Evolutionary conservation across 2,329 filamentous ascomycete genomes (phyloP).

Genomic region (Verticillium dahliae): DNA sequence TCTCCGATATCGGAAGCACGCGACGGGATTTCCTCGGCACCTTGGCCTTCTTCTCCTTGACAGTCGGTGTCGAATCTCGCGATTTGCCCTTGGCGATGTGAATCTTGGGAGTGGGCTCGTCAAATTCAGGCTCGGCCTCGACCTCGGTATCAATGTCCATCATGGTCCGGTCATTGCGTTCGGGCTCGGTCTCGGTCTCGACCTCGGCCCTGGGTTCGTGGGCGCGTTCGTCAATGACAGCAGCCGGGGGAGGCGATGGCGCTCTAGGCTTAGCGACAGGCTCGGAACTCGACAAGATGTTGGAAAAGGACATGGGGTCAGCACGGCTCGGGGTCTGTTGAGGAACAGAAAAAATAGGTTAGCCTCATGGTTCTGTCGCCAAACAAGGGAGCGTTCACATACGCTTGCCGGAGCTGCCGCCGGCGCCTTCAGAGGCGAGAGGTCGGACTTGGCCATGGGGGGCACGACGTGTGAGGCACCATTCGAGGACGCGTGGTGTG

Average conservation of each 20-base stretch:
- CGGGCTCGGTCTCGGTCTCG: constrained; percentile 14
- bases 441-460: constrained; percentile 29
- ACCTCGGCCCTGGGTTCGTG: constrained; percentile 11
- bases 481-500: constrained; percentile 30
- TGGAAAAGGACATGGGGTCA: constrained; percentile 93
- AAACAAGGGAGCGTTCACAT: constrained; percentile 12
- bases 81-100: constrained; percentile 5
- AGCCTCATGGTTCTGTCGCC: not conserved
- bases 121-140: constrained; percentile 6
- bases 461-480: constrained; percentile 28
- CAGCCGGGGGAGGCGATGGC: constrained; percentile 25
- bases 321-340: constrained; percentile 44
- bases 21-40: constrained; percentile 35
- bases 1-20: constrained; percentile 46
- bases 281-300: constrained; percentile 78
- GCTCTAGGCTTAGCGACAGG: constrained; percentile 45
- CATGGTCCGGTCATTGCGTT: constrained; percentile 26
- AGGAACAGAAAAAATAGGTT: not conserved
- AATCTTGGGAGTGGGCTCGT: constrained; percentile 1
- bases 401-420: constrained; percentile 27
- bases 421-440: constrained; percentile 31
- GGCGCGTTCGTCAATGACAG: constrained; percentile 5
- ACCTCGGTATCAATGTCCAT: constrained; percentile 12
- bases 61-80: constrained; percentile 7
- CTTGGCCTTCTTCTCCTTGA: constrained; percentile 15